phyloP scores from a whole-genome alignment of 2,329 filamentous ascomycete species.

The Pseudogymnoascus sp. region DNA sequence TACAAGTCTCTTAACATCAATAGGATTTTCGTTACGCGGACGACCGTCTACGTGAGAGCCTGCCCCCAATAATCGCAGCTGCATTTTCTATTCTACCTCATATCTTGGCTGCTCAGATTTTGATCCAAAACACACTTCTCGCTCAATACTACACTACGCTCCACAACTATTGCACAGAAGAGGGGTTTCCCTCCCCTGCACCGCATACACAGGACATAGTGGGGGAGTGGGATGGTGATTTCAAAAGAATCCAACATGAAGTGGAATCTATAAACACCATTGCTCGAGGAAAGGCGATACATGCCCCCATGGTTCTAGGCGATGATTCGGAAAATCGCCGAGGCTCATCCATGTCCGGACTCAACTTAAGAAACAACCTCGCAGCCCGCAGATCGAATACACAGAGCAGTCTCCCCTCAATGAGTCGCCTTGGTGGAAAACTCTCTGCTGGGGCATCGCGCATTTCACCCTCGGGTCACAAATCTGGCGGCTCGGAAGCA shows the following conservation, averaged over 20 bases:
- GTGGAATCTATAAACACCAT: slow-evolving; percentile 58
- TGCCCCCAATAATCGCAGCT: slow-evolving; percentile 63
- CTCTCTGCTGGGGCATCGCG: slow-evolving; percentile 24
- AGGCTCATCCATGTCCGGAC: slow-evolving; percentile 22
- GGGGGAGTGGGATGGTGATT: slow-evolving; percentile 53
- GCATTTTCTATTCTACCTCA: slow-evolving; percentile 67
- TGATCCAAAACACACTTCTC: slow-evolving; percentile 69
- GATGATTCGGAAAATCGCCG: slow-evolving; percentile 24
- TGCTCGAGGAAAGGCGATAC: slow-evolving; percentile 56
- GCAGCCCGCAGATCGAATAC: slow-evolving; percentile 32
- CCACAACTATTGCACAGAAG: slow-evolving; percentile 62
- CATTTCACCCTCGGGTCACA: slow-evolving; percentile 7
- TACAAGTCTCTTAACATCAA: slow-evolving; percentile 11
- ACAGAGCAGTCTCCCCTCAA: slow-evolving; percentile 29
- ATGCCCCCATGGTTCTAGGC: slow-evolving; percentile 38
- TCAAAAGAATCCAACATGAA: slow-evolving; percentile 55
- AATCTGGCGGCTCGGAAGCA: neutral
- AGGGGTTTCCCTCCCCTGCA: slow-evolving; percentile 61
- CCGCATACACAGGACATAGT: slow-evolving; percentile 66
- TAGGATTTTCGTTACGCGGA: slow-evolving; percentile 69
- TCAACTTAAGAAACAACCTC: slow-evolving; percentile 30
- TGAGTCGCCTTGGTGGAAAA: slow-evolving; percentile 26
- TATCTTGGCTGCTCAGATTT: slow-evolving; percentile 60
- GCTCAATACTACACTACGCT: slow-evolving; percentile 71
- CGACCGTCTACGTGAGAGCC: slow-evolving; percentile 59